phyloP scores from a whole-genome alignment of 495 filamentous ascomycete genomes.

The Xylaria flabelliformis region DNA sequence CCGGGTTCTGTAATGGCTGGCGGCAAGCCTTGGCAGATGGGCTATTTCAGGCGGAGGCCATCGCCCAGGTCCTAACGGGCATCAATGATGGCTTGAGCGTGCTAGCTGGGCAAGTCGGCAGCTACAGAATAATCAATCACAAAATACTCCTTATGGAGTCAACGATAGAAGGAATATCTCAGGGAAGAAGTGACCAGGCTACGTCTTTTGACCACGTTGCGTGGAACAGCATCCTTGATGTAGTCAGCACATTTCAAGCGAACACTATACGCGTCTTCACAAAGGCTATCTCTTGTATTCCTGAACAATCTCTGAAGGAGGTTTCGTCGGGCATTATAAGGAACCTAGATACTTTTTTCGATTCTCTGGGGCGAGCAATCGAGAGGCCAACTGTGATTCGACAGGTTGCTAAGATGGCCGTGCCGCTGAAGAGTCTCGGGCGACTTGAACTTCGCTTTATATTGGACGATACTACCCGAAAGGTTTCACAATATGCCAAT shows the following conservation, averaged over 20 bases:
- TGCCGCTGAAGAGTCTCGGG: slow-evolving; percentile 28
- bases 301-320: slow-evolving; percentile 24
- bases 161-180: slow-evolving; percentile 33
- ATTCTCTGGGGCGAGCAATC: neutral
- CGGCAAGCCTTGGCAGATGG: slow-evolving; percentile 23
- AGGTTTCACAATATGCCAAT: slow-evolving; percentile 24
- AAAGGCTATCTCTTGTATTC: slow-evolving; percentile 32
- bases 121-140: neutral
- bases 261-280: slow-evolving; percentile 32
- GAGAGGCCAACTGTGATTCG: slow-evolving; percentile 17
- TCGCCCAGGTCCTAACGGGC: slow-evolving; percentile 31
- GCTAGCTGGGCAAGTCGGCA: neutral
- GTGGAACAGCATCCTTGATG: slow-evolving; percentile 33
- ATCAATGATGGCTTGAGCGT: slow-evolving; percentile 25
- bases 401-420: slow-evolving; percentile 36
- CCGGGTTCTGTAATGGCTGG: slow-evolving; percentile 34
- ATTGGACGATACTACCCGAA: slow-evolving; percentile 29
- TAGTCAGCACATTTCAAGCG: slow-evolving; percentile 29
- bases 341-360: slow-evolving; percentile 29
- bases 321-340: slow-evolving; percentile 24
- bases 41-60: slow-evolving; percentile 24
- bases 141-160: slow-evolving; percentile 32
- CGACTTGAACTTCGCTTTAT: slow-evolving; percentile 25
- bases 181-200: neutral
- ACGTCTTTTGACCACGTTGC: slow-evolving; percentile 19